A percentile compares a stretch with the other conserved stretches of the same genome.
These are phyloP conservation scores for Cyberlindnera lachancei DNA, from an alignment of 805 yeast species.

Conservation along the genomic window DNA sequence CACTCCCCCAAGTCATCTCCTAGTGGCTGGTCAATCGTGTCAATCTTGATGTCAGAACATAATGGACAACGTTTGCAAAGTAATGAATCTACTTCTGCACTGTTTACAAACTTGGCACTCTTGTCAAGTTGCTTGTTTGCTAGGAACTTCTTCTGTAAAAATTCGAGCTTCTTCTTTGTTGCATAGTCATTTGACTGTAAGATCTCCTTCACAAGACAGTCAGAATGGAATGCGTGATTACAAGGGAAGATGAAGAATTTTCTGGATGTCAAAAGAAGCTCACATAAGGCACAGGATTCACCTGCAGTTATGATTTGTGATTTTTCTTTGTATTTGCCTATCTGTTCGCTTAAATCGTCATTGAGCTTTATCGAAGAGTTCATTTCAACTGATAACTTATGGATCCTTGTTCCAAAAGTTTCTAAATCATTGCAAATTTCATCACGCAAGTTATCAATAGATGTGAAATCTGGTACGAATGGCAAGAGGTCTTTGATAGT, in stretches of 20 bases:
- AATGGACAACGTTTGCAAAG: conserved; percentile 61
- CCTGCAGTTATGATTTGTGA: conserved; percentile 74
- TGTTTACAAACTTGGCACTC: conserved; percentile 22
- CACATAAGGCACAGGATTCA: conserved; percentile 70
- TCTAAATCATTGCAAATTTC: conserved; percentile 79
- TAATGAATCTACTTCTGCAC: conserved; percentile 48
- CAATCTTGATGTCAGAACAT: conserved; percentile 70
- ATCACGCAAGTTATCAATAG: conserved; percentile 75
- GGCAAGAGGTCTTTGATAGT: conserved; percentile 79
- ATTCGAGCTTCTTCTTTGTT: conserved; percentile 54
- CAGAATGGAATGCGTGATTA: conserved; percentile 82
- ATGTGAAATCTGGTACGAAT: conserved; percentile 73
- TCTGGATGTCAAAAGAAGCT: conserved; percentile 59
- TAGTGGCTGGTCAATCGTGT: conserved; percentile 59
- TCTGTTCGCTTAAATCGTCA: conserved; percentile 52
- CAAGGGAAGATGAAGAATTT: conserved; percentile 84
- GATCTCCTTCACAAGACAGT: conserved; percentile 65
- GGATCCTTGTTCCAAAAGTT: conserved; percentile 58
- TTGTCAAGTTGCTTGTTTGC: conserved; percentile 20
- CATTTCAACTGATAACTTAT: conserved; percentile 66
- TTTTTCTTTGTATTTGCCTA: conserved; percentile 42
- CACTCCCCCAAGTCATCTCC: conserved; percentile 38
- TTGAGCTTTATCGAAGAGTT: conserved; percentile 58
- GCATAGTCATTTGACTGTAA: conserved; percentile 59
- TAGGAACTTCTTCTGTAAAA: conserved; percentile 31